Base-by-base conservation (phyloP, 345 rosid genomes). In the Abelmoschus esculentus region DNA sequence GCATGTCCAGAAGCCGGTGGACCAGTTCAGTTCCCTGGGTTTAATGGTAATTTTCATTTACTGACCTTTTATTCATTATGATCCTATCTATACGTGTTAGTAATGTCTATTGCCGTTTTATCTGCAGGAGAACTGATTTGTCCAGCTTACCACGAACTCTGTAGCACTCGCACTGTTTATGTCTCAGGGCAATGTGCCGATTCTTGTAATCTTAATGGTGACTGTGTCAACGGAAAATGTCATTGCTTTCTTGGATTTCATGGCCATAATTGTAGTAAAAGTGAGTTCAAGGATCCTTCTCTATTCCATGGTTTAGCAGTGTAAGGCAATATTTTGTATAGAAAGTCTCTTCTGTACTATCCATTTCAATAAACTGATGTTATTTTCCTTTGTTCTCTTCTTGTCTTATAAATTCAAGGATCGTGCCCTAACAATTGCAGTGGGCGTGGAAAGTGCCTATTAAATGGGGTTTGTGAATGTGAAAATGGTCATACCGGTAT, bases 111-210 rank as follows among this genome's bases (percentile, higher is more conserved):
- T 52, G 12, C 70, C 47, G 32, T 71, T 49, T 49, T 67, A 4
- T 77, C 73, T 86, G 71, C 67, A 95, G 99, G 99, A 74, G 98
- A 90, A 75, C 82, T 95, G 54, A 76, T 85, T 55, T 95, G 99
- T 78, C 99, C 99, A 40, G 88, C 90, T 44, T 87, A 91, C 78
- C 92, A 86, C 31, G 99, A 91, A 71, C 98, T 95, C 69, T 95
- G 99, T 79, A 77, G 86, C 73, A 80, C 73, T 3, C 60, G 75
- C 31, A 64, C 84, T 42, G 78, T 81, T 59, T 77, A 89, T 74
- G 83, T 85, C 59, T 76, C 80, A 60, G 98, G 97, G 59, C 93
- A 86, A 46, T 95, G 99, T 72, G 89, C 87, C 63, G 79, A 78
- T 71, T 91, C 92, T 18, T 95, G 99, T 75, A 82, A 82, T 76